Percentiles rank a stretch among this genome's conserved stretches.
phyloP scores from a whole-genome alignment of 805 yeast species.

The Pichia rugopelliculosa region DNA sequence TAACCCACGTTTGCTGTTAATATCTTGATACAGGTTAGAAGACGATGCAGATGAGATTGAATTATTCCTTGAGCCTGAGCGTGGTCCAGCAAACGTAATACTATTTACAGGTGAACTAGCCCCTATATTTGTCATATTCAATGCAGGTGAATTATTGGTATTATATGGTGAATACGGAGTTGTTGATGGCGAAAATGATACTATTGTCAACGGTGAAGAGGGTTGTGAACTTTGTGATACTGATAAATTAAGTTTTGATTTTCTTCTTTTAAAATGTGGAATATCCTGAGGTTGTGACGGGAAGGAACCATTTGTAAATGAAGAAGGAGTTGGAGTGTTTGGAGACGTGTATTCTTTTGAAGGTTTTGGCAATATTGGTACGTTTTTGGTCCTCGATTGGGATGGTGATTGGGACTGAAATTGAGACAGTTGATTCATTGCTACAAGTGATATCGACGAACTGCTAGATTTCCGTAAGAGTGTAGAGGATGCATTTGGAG shows the following conservation, averaged over 20 bases:
- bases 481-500: not conserved
- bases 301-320: slow-evolving; percentile 14
- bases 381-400: slow-evolving; percentile 21
- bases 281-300: slow-evolving; percentile 26
- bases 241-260: slow-evolving; percentile 19
- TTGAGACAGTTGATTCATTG: not conserved
- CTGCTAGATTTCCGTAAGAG: not conserved
- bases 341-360: slow-evolving; percentile 19
- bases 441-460: not conserved
- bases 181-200: slow-evolving; percentile 8
- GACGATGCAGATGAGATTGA: slow-evolving; percentile 21
- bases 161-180: slow-evolving; percentile 18
- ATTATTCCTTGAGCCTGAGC: slow-evolving; percentile 20
- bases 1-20: slow-evolving; percentile 23
- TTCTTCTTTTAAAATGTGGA: slow-evolving; percentile 27
- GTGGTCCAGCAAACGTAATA: slow-evolving; percentile 9
- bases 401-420: slow-evolving; percentile 1
- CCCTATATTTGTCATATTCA: not conserved
- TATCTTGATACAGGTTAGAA: slow-evolving; percentile 21
- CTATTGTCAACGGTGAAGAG: slow-evolving; percentile 20
- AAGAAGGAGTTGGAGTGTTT: slow-evolving; percentile 16
- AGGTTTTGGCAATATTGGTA: slow-evolving; percentile 31
- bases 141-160: not conserved
- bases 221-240: slow-evolving; percentile 18
- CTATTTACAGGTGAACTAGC: slow-evolving; percentile 14